Conservation (phyloP, 768 basidiomycete species). For the Pleurotus cornucopiae region DNA sequence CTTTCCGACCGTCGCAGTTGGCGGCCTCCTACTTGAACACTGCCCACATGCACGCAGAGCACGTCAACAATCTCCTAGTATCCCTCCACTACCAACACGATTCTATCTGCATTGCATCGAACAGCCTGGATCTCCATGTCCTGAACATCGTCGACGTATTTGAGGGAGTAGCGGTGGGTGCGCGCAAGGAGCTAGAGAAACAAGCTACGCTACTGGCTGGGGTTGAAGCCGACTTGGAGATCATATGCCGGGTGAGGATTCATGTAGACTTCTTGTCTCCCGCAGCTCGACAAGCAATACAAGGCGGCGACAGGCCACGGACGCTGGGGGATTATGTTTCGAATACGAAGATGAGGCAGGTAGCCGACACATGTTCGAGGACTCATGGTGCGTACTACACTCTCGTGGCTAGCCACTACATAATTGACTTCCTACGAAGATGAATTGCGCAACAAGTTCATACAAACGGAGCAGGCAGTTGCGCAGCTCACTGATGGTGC, state of each 20-base stretch:
- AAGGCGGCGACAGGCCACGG: slow-evolving; percentile 62
- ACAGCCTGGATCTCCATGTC: slow-evolving; percentile 66
- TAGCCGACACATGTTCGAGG: slow-evolving; percentile 64
- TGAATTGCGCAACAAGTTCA: slow-evolving; percentile 52
- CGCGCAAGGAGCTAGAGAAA: slow-evolving; percentile 63
- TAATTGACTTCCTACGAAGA: slow-evolving; percentile 31
- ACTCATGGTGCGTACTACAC: slow-evolving; percentile 56
- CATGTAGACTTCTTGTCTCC: slow-evolving; percentile 75
- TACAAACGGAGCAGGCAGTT: slow-evolving; percentile 51
- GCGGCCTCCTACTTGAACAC: slow-evolving; percentile 63
- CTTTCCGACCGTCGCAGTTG: slow-evolving; percentile 62
- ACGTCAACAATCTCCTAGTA: slow-evolving; percentile 45
- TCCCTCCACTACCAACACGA: slow-evolving; percentile 64
- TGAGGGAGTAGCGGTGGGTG: slow-evolving; percentile 50
- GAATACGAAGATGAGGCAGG: slow-evolving; percentile 72
- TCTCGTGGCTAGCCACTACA: background rate
- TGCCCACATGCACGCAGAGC: slow-evolving; percentile 61
- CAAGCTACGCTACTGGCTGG: slow-evolving; percentile 61
- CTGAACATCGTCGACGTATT: slow-evolving; percentile 70
- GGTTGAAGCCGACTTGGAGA: slow-evolving; percentile 67
- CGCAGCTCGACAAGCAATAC: slow-evolving; percentile 63
- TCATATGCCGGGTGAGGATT: slow-evolving; percentile 61
- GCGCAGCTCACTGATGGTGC: slow-evolving; percentile 52
- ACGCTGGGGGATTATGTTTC: slow-evolving; percentile 82
- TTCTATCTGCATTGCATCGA: slow-evolving; percentile 69